Percentiles rank a stretch among this genome's conserved stretches.
Evolutionary conservation across 306 rosid species (phyloP).

Genomic region (Lotus japonicus): DNA sequence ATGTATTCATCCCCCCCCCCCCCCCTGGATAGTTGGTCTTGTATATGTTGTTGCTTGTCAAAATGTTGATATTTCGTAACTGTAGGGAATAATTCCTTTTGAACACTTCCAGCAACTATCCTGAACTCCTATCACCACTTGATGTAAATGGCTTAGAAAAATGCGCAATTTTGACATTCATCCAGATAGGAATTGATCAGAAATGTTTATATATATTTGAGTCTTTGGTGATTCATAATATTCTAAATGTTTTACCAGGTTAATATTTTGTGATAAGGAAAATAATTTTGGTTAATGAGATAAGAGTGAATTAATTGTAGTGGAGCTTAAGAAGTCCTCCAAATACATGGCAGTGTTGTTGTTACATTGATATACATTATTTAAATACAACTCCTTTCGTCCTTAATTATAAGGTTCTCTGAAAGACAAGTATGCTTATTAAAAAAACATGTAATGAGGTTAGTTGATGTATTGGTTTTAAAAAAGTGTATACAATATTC

Average conservation of each 20-base stretch:
- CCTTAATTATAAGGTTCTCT: too few species aligned
- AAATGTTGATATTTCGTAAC: background rate
- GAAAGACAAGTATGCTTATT: too few species aligned
- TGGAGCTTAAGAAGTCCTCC: background rate
- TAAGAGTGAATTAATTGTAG: background rate
- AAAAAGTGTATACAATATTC: too few species aligned
- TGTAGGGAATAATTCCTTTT: background rate
- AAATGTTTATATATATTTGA: background rate
- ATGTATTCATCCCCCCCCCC: too few species aligned
- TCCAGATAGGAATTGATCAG: background rate
- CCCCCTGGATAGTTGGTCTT: background rate
- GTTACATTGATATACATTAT: background rate
- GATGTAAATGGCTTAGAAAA: background rate
- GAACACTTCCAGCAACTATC: background rate
- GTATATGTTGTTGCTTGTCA: background rate
- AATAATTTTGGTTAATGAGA: background rate
- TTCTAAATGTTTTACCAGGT: background rate
- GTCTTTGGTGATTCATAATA: background rate
- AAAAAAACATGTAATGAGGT: too few species aligned
- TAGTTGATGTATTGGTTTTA: too few species aligned
- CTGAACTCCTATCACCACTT: background rate
- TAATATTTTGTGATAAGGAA: background rate
- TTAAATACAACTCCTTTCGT: too few species aligned
- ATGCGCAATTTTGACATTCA: background rate
- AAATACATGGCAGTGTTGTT: background rate